These are phyloP conservation scores for Protomyces inundatus DNA, from an alignment of 1,139 yeast genomes.

Conservation along the genomic window DNA sequence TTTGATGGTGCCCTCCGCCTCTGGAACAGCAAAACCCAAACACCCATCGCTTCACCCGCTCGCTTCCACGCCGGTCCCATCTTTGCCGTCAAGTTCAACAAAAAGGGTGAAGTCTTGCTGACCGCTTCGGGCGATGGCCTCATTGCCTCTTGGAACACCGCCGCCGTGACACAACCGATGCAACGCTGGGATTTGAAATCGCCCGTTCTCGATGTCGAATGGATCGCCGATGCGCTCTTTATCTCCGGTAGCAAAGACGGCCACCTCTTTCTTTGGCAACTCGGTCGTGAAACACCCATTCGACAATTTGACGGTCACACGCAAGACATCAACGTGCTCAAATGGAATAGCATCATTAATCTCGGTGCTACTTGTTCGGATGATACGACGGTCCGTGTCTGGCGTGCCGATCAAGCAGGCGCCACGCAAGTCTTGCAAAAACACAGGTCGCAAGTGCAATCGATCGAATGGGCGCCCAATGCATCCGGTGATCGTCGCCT, in stretches of 20 bases:
- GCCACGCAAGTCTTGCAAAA: constrained; percentile 15
- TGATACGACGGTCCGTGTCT: constrained; percentile 42
- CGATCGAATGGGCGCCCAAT: constrained; percentile 19
- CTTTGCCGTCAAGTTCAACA: constrained; percentile 49
- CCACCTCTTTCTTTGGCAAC: constrained; percentile 55
- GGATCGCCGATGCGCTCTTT: constrained; percentile 68
- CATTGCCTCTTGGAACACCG: constrained; percentile 53
- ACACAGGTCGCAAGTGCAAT: constrained; percentile 10
- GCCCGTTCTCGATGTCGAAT: constrained; percentile 54
- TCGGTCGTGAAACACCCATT: constrained; percentile 50
- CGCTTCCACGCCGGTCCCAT: constrained; percentile 52
- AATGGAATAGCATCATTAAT: constrained; percentile 47
- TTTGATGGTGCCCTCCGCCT: constrained; percentile 26
- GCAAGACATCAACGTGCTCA: constrained; percentile 53
- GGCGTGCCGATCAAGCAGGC: constrained; percentile 21
- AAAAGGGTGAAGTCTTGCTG: constrained; percentile 42
- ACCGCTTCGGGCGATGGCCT: constrained; percentile 44
- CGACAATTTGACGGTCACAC: constrained; percentile 68
- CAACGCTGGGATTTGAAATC: constrained; percentile 42
- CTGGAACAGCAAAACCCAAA: constrained; percentile 5
- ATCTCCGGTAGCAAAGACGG: constrained; percentile 61
- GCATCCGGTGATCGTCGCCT: constrained; percentile 12
- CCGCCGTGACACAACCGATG: constrained; percentile 46
- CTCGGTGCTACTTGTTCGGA: constrained; percentile 22
- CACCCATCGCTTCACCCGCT: neutral